Evolutionary conservation across 2,329 filamentous ascomycete genomes (phyloP), one percentile per base, ranked within the genome.

Genomic region (Phialophora chinensis): DNA sequence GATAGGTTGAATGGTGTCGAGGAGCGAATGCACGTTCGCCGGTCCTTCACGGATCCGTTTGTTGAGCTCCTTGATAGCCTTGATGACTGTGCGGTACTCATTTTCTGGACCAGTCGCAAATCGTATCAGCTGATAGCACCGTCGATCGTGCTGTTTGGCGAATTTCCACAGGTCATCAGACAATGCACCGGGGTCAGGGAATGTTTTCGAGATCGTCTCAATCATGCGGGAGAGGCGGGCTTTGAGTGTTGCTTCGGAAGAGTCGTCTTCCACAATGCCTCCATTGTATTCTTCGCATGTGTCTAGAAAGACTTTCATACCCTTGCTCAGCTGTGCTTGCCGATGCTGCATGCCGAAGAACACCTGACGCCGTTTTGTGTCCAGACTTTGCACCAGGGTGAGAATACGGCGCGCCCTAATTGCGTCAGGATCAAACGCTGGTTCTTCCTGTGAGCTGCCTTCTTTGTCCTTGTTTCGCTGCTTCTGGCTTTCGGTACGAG

Each of bases 221-320:
- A 96, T 88, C 12, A 92, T 87, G 71, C 86, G 88, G 65, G 88
- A 87, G 33, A 99, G 84, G 63, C 89, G 89, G 10, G 83, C 82
- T 72, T 92, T 92, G 72, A 84, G 83, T 20, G 89, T 84, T 71
- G 85, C 86, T 27, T 89, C 88, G 66, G 89, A 87, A 57, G 83
- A 80, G 60, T 91, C 87, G n/a, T 85, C 84, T 20, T 91, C 88
- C 67, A 92, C 88, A 12, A 95, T 88, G 33, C 93, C 93, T 27
- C 92, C 93, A 74, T 98, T 97, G 79, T 91, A 96, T 14, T 90
- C 86, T 75, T 97, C 93, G 74, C 93, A 97, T n/a, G 89, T 84
- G 71, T 90, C 88, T 56, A 99, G 81, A 72, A 94, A 92, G n/a
- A 88, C 84, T 47, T 88, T 85, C 67, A 97, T 82, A 47, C 90